Conservation (phyloP, 176 grass and related monocot genomes). For the Raddia distichophylla region DNA sequence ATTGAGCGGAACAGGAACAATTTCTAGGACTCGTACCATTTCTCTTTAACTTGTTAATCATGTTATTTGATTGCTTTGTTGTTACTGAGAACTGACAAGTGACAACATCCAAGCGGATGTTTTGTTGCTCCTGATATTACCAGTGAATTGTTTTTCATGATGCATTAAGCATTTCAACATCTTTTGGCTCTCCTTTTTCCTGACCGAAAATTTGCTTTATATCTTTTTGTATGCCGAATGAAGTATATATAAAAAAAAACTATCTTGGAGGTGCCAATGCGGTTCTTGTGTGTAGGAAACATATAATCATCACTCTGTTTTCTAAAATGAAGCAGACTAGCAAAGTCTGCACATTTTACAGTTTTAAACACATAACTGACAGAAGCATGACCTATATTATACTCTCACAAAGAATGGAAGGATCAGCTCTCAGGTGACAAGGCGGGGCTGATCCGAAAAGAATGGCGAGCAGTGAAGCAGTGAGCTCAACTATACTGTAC, state of each 20-base stretch:
- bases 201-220: background rate
- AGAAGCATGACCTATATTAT: background rate
- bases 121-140: background rate
- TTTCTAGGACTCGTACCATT: background rate
- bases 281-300: background rate
- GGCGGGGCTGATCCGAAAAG: conserved; percentile 30
- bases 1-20: conserved; percentile 19
- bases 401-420: conserved; percentile 20
- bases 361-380: background rate
- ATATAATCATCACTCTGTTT: background rate
- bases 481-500: conserved; percentile 16
- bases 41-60: background rate
- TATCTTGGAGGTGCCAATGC: background rate
- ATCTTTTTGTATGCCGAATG: background rate
- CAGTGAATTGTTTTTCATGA: background rate
- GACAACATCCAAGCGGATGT: background rate
- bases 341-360: background rate
- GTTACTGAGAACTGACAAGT: background rate
- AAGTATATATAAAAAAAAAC: background rate
- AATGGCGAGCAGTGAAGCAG: conserved; percentile 27
- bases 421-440: background rate
- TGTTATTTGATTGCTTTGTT: conserved; percentile 1
- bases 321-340: background rate
- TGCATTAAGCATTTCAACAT: background rate
- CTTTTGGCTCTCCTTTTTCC: background rate